phyloP scores from a whole-genome alignment of 2,329 filamentous ascomycete genomes.

The Harringtonia aguacate region DNA sequence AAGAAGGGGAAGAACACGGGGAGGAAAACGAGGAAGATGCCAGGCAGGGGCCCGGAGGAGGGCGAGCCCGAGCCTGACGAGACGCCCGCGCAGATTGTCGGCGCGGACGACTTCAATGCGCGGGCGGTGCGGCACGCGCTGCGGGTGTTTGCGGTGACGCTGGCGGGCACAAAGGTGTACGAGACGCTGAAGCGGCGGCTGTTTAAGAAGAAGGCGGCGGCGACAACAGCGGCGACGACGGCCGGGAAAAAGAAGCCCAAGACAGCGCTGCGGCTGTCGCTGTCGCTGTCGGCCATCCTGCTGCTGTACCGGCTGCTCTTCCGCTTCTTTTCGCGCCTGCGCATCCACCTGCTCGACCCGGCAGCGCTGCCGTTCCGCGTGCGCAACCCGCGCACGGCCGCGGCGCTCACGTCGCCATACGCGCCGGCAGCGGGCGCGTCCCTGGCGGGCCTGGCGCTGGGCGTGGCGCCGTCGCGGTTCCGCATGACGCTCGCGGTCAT shows the following conservation, averaged over 20 bases:
- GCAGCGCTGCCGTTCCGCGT: constrained; percentile 69
- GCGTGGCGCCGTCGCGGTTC: constrained; percentile 55
- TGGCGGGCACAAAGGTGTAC: constrained; percentile 52
- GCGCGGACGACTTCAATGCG: constrained; percentile 56
- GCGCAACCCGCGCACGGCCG: constrained; percentile 69
- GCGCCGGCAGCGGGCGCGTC: constrained; percentile 87
- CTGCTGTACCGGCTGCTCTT: constrained; percentile 77
- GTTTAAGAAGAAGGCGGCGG: constrained; percentile 18
- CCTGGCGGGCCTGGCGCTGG: constrained; percentile 72
- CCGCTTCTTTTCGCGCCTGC: constrained; percentile 75
- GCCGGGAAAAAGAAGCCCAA: constrained; percentile 39
- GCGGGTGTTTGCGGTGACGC: constrained; percentile 57
- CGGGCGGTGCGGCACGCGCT: constrained; percentile 60
- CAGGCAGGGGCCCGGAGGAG: not conserved
- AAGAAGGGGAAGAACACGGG: not conserved
- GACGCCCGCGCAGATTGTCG: constrained; percentile 8
- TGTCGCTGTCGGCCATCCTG: constrained; percentile 75
- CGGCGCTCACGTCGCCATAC: constrained; percentile 68
- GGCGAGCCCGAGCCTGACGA: not conserved
- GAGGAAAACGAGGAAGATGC: not conserved
- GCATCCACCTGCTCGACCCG: constrained; percentile 68
- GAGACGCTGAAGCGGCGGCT: constrained; percentile 39
- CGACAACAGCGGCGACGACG: constrained; percentile 17
- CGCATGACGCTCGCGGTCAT: constrained; percentile 77
- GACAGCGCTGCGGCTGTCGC: constrained; percentile 64